Evolutionary conservation across 768 basidiomycete genomes (phyloP), one percentile per base, ranked within the genome.

Genomic region (Fistulinella prunicolor): DNA sequence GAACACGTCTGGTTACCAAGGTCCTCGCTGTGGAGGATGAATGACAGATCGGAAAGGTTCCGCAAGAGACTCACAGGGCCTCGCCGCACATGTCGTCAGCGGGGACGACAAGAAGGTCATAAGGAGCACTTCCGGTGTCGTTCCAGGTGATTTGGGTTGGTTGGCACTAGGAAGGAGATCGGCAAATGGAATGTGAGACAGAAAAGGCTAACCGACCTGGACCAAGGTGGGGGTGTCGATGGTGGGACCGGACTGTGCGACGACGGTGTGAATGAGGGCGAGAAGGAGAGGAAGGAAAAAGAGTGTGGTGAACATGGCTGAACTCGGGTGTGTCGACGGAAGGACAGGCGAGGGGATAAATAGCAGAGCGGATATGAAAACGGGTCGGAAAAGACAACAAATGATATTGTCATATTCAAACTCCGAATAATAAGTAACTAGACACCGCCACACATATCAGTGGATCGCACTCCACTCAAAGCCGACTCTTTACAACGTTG

Each of bases 251-350:
- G 52, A 54, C 37, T 61, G 60, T 1, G 86, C 82, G 45, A 77
- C 56, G 46, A 72, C 82, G 61, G 70, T 71, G 53, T 62, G 72
- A 60, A 80, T 57, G 65, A 82, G 70, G 56, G 73, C 62, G 61
- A 77, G 67, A 73, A 89, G 69, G 82, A 89, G 79, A 60, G 85
- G 74, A 71, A 80, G 64, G 51, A 78, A 76, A 87, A 88, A 43
- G 86, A 90, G 70, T 71, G 89, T 86, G 73, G 80, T 71, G 78
- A 82, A 83, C 89, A 90, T 91, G 69, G 66, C 68, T 56, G 9
- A 6, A 53, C 51, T 52, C 53, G 32, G 53, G 43, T 19, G 32
- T 20, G 32, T 28, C 24, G 40, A 34, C 9, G 36, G 13, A 23
- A 28, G 13, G 22, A 32, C 21, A 17, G 35, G 45, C n/a, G 17